Percentiles rank a stretch among this genome's conserved stretches.
These are phyloP conservation scores for Raddia distichophylla DNA, from an alignment of 176 grass and related monocot genomes.

Conservation along the genomic window DNA sequence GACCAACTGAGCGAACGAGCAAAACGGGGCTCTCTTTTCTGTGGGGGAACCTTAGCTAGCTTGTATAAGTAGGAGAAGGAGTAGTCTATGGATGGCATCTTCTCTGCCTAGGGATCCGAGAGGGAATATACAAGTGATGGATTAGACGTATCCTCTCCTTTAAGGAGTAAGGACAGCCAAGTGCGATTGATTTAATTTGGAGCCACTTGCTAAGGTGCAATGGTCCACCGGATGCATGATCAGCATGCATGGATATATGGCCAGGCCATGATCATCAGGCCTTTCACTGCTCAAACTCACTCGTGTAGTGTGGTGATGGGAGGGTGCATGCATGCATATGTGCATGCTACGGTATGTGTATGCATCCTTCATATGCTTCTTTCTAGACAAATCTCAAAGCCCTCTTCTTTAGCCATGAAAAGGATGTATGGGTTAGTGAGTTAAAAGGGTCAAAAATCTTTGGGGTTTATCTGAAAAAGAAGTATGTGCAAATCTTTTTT, in stretches of 20 bases:
- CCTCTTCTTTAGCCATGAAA: neutral
- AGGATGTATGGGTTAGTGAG: neutral
- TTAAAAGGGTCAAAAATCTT: neutral
- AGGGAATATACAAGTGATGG: conserved; percentile 3
- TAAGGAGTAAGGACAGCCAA: conserved; percentile 10
- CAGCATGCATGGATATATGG: no score
- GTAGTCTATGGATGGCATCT: conserved; percentile 22
- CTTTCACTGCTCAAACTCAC: neutral
- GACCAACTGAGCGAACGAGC: no score
- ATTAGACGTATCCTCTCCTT: neutral
- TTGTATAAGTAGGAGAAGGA: neutral
- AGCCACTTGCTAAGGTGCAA: no score
- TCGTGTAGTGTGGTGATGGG: neutral
- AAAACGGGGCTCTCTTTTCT: neutral
- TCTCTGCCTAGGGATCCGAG: conserved; percentile 28
- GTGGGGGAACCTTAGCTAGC: neutral
- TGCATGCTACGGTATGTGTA: no score
- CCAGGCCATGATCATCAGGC: neutral
- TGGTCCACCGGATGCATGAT: no score
- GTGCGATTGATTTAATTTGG: neutral
- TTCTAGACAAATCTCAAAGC: conserved; percentile 19
- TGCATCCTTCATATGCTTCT: conserved; percentile 2
- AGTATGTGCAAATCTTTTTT: neutral
- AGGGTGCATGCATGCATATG: neutral
- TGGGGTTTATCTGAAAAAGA: neutral